Base-by-base conservation (phyloP, 1,139 yeast species). In the Dujonia santamariae region DNA sequence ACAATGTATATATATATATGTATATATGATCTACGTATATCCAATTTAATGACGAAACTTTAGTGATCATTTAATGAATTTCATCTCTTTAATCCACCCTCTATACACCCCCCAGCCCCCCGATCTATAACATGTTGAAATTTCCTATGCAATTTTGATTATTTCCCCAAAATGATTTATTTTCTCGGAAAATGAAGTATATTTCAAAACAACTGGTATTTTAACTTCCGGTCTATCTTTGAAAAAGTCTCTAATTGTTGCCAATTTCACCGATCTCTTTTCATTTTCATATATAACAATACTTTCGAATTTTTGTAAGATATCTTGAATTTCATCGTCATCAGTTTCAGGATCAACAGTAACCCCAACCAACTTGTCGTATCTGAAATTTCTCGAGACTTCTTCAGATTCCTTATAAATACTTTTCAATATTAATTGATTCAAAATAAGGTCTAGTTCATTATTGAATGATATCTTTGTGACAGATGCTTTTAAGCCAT, bases 391-490 rank as follows among this genome's bases (percentile, higher is more conserved):
- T 1, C 52, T 49, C 1, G 80, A 73, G 15, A 67, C 53, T 3
- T 53, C 59, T 39, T 72, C 69, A 0, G 85, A 75, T 43, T 83
- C 84, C 34, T 66, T 67, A 34, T 77, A 72, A 19, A 87, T 72
- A 14, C 87, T 81, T 32, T 72, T 70, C 35, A 83, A 61, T 3
- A 85, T 76, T 16, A 80, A 71, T 40, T 69, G 70, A 43, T 80
- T 78, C 26, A 86, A 71, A 7, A 75, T 58, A 28, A 76, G 49
- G 38, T 75, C 80, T 39, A 84, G 58, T 21, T 78, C 84, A 44
- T 83, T 80, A 43, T 83, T 86, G 23, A 63, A 70, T 8, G 85
- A 72, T 16, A 90, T 83, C 24, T 77, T 73, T 15, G 75, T 61
- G 23, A 92, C 63, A 0, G 86, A 76, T 3, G 62, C 61, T 43